phyloP scores from a whole-genome alignment of 108 stramenopile genomes.

The Nitzschia sp. region DNA sequence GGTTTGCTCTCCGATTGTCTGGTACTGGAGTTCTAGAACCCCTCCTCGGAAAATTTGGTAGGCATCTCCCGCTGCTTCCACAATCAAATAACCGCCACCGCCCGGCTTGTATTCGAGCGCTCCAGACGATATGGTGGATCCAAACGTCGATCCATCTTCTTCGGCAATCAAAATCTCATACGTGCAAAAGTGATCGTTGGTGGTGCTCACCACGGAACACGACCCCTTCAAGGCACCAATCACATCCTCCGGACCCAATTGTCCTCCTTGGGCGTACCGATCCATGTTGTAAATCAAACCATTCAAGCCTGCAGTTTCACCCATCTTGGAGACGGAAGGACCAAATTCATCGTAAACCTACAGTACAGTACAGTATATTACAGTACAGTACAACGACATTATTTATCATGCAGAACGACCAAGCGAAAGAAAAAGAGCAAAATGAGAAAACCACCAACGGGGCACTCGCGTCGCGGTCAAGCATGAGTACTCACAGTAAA shows the following conservation, averaged over 20 bases:
- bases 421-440: neutral
- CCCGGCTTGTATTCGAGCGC: neutral
- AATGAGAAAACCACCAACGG: neutral
- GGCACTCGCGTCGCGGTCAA: no score
- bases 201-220: constrained; percentile 3
- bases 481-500: constrained; percentile 4
- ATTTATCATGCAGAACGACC: neutral
- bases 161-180: constrained; percentile 2
- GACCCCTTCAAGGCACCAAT: constrained; percentile 18
- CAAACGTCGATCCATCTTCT: neutral
- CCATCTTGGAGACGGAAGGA: neutral
- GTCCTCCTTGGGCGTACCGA: neutral
- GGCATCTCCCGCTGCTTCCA: constrained; percentile 13
- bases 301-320: constrained; percentile 17
- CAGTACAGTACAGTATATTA: neutral
- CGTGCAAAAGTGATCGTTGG: constrained; percentile 18
- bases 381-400: neutral
- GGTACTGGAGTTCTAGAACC: neutral
- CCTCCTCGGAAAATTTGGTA: constrained; percentile 4
- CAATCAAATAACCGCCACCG: constrained; percentile 7
- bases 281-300: constrained; percentile 14
- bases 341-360: constrained; percentile 20
- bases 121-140: constrained; percentile 10
- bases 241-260: constrained; percentile 1
- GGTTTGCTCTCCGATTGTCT: neutral